These are phyloP conservation scores for Colletotrichum echinochloae DNA, from an alignment of 2,329 filamentous ascomycete genomes.

Conservation along the genomic window DNA sequence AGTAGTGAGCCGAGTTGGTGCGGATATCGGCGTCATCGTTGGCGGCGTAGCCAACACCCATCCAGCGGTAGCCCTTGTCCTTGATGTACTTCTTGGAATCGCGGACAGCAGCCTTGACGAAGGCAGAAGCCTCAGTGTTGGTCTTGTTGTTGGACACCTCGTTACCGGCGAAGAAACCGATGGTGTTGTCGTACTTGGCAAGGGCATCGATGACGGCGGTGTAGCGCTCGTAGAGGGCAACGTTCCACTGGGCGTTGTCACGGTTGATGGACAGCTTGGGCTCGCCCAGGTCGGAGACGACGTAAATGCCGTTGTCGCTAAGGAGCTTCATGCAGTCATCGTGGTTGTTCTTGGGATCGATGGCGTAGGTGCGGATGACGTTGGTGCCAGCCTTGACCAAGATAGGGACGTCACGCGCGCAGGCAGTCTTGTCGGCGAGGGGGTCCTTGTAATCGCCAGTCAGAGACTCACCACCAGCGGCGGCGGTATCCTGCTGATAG, in stretches of 20 bases:
- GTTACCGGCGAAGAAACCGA: slow-evolving; percentile 99
- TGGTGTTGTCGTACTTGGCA: slow-evolving; percentile 85
- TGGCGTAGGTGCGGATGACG: slow-evolving; percentile 93
- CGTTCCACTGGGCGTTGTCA: slow-evolving; percentile 81
- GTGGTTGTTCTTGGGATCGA: slow-evolving; percentile 85
- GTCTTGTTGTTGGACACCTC: slow-evolving; percentile 91
- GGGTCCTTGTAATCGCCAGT: slow-evolving; percentile 80
- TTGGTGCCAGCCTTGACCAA: slow-evolving; percentile 86
- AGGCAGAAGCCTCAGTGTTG: slow-evolving; percentile 92
- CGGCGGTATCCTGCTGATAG: slow-evolving; percentile 85
- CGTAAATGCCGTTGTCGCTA: slow-evolving; percentile 89
- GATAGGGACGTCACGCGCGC: slow-evolving; percentile 87
- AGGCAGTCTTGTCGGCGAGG: slow-evolving; percentile 76
- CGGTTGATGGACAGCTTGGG: slow-evolving; percentile 88
- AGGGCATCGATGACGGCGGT: slow-evolving; percentile 85
- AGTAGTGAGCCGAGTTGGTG: slow-evolving; percentile 86
- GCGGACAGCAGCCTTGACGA: slow-evolving; percentile 96
- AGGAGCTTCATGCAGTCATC: slow-evolving; percentile 86
- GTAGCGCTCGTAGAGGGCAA: slow-evolving; percentile 83
- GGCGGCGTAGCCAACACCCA: slow-evolving; percentile 95
- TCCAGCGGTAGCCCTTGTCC: slow-evolving; percentile 77
- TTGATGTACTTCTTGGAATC: slow-evolving; percentile 97
- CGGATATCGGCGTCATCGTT: slow-evolving; percentile 91
- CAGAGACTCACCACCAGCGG: slow-evolving; percentile 63
- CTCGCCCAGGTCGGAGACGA: slow-evolving; percentile 90